phyloP scores from a whole-genome alignment of 495 filamentous ascomycete species.

The Aspergillus mulundensis region DNA sequence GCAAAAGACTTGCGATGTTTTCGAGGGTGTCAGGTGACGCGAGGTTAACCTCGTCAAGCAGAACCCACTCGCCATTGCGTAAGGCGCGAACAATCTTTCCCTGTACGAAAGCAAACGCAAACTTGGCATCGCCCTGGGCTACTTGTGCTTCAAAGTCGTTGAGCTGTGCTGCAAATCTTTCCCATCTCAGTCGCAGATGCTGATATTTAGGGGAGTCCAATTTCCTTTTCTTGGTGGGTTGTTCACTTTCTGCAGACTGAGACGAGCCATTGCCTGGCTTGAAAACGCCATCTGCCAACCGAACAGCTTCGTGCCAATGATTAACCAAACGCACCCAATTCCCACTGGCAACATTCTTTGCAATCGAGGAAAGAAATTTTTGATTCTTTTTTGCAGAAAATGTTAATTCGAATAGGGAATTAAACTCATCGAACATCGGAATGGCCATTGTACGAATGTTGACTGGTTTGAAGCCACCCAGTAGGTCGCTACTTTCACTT shows the following conservation, averaged over 20 bases:
- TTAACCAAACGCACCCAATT: slow-evolving; percentile 81
- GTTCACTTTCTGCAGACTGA: slow-evolving; percentile 46
- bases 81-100: slow-evolving; percentile 90
- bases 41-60: slow-evolving; percentile 97
- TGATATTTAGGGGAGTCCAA: slow-evolving; percentile 65
- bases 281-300: slow-evolving; percentile 74
- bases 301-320: slow-evolving; percentile 83
- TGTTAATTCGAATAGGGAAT: slow-evolving; percentile 77
- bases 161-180: slow-evolving; percentile 70
- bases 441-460: slow-evolving; percentile 82
- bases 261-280: slow-evolving; percentile 29
- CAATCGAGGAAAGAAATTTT: slow-evolving; percentile 72
- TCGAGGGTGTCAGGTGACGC: slow-evolving; percentile 92
- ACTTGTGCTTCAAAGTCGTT: slow-evolving; percentile 77
- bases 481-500: slow-evolving; percentile 86
- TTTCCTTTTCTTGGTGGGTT: slow-evolving; percentile 77
- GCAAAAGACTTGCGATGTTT: slow-evolving; percentile 81
- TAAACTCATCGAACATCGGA: slow-evolving; percentile 90
- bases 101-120: slow-evolving; percentile 94
- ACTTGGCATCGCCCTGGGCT: slow-evolving; percentile 69
- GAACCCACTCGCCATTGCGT: slow-evolving; percentile 93
- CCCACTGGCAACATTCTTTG: slow-evolving; percentile 71
- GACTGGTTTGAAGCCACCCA: slow-evolving; percentile 95
- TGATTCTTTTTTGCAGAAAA: slow-evolving; percentile 85
- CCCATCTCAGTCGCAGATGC: slow-evolving; percentile 71